phyloP scores from a whole-genome alignment of 306 rosid genomes.

The Acacia confusa region DNA sequence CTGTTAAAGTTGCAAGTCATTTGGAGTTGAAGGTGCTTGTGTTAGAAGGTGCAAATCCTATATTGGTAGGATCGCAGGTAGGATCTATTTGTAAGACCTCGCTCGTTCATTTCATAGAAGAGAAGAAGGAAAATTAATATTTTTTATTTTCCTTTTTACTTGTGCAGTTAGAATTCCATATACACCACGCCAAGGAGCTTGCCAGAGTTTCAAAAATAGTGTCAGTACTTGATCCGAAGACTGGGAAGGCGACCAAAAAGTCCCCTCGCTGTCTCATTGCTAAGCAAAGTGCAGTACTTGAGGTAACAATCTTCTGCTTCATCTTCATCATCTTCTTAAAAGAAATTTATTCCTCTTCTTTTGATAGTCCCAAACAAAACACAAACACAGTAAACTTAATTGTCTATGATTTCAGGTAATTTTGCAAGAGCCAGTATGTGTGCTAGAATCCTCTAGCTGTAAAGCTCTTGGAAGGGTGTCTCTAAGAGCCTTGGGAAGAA shows the following conservation, averaged over 20 bases:
- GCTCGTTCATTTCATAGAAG: not conserved
- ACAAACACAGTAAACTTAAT: slow-evolving; percentile 9
- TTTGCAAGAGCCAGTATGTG: slow-evolving; percentile 76
- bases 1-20: slow-evolving; percentile 67
- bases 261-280: slow-evolving; percentile 84
- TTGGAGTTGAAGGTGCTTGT: slow-evolving; percentile 84
- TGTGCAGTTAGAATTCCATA: slow-evolving; percentile 84
- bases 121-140: not conserved
- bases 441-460: slow-evolving; percentile 62
- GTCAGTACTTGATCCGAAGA: slow-evolving; percentile 80
- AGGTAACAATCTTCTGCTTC: slow-evolving; percentile 46
- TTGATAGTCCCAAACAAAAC: not conserved
- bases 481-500: slow-evolving; percentile 79
- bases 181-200: slow-evolving; percentile 85
- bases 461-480: slow-evolving; percentile 87
- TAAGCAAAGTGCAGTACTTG: slow-evolving; percentile 84
- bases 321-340: not conserved
- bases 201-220: slow-evolving; percentile 72
- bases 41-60: slow-evolving; percentile 78
- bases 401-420: slow-evolving; percentile 57
- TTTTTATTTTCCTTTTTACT: not conserved
- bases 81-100: slow-evolving; percentile 21
- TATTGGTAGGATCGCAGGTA: slow-evolving; percentile 89
- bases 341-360: not conserved
- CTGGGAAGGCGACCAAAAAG: slow-evolving; percentile 78